phyloP scores from a whole-genome alignment of 768 basidiomycete species.

The Lactarius quietus region DNA sequence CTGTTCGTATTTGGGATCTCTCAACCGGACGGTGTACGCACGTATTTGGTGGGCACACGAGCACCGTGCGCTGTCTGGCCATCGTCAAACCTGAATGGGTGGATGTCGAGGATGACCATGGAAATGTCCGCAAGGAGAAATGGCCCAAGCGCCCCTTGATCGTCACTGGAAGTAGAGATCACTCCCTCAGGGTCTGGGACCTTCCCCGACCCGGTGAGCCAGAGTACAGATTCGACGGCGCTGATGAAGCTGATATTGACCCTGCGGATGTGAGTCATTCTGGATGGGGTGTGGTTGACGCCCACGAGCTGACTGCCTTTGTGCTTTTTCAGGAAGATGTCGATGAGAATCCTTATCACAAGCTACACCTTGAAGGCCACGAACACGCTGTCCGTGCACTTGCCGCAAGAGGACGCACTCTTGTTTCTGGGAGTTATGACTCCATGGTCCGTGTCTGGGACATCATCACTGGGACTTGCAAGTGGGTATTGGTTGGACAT shows the following conservation, averaged over 20 bases:
- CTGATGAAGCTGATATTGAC: constrained; percentile 59
- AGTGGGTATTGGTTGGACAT: constrained; percentile 80
- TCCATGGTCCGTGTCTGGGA: constrained; percentile 96
- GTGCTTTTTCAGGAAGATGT: constrained; percentile 51
- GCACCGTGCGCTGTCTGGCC: constrained; percentile 92
- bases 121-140: constrained; percentile 62
- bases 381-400: constrained; percentile 88
- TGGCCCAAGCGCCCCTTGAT: constrained; percentile 69
- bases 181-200: constrained; percentile 63
- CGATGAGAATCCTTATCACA: constrained; percentile 84
- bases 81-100: constrained; percentile 93
- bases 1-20: constrained; percentile 89
- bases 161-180: constrained; percentile 70
- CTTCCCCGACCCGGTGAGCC: constrained; percentile 66
- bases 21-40: constrained; percentile 79
- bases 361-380: constrained; percentile 81
- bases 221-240: constrained; percentile 66
- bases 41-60: constrained; percentile 93
- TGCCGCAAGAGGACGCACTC: constrained; percentile 83
- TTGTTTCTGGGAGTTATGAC: constrained; percentile 96
- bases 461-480: constrained; percentile 75
- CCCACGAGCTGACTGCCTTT: constrained; percentile 4
- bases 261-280: constrained; percentile 43
- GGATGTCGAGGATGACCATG: constrained; percentile 62
- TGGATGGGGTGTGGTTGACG: not conserved